Base-by-base conservation (phyloP, 768 basidiomycete species). In the Leccinum olivaceopallidum region DNA sequence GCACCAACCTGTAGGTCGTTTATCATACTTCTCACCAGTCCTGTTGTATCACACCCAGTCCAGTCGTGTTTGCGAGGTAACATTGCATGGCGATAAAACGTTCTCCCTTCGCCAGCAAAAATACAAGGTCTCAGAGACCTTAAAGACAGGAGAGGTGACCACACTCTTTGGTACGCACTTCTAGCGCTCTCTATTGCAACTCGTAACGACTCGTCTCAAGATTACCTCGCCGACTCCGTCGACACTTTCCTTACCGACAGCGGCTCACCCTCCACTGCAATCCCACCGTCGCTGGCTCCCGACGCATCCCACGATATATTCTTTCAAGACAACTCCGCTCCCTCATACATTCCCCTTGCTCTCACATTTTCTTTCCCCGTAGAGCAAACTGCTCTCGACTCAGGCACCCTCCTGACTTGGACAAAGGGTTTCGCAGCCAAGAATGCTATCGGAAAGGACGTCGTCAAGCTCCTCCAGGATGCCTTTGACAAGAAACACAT, bases 321-420 rank as follows among this genome's bases (percentile, higher is more conserved):
- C 48, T 57, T 70, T 22, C 47, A 24, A 48, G 26, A 63, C 12
- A 60, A 62, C 18, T 66, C 73, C 1, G 77, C 82, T 65, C 67
- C 75, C 2, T 77, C 84, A 9, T 76, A 80, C 53, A 65, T 90
- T 42, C 82, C 85, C 32, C 87, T 99, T 3, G 97, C 96, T 9
- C 82, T 99, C 55, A 98, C 97, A 0, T 99, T 98, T 75, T 95
- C 92, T 30, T 97, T 98, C 79, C 97, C 97, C 2, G 97, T 98
- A 30, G 94, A 97, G 68, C 97, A 99, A 72, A 94, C 93, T 0
- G 95, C 97, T 0, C 82, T 98, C 24, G 89, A 89, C 67, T 85
- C 87, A 24, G 97, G 97, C 1, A 92, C 87, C 61, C 89, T 99
- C 62, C 79, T 98, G 37, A 96, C 92, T 0, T 95, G 93, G 93